phyloP scores from a whole-genome alignment of 139 green algal genomes.

The Volvox africanus region DNA sequence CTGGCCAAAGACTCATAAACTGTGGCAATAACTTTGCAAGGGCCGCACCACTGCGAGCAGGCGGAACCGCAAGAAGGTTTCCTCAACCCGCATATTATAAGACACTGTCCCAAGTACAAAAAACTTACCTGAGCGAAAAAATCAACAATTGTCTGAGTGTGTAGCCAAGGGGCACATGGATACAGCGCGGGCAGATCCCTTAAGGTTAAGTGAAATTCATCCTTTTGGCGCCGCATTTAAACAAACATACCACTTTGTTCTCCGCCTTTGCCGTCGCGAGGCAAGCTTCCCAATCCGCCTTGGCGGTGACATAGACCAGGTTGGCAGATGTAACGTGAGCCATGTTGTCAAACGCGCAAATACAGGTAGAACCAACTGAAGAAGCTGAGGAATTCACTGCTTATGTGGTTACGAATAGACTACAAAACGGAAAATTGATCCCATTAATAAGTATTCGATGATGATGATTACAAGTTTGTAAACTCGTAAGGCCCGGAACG shows the following conservation, averaged over 20 bases:
- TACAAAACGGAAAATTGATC: no score
- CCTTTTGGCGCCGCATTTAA: neutral
- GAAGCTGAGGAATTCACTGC: neutral
- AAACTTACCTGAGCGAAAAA: constrained; percentile 21
- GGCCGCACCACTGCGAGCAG: constrained; percentile 74
- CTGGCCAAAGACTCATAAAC: constrained; percentile 74
- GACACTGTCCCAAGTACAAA: neutral
- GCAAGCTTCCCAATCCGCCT: constrained; percentile 51
- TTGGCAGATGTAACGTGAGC: constrained; percentile 1
- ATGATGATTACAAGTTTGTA: no score
- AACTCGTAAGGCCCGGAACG: no score
- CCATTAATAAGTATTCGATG: no score
- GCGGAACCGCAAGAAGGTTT: neutral
- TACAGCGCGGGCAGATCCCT: neutral
- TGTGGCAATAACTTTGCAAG: constrained; percentile 86
- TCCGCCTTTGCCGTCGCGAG: constrained; percentile 32
- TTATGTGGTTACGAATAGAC: no score
- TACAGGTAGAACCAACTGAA: neutral
- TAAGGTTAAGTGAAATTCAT: neutral
- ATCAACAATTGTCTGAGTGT: neutral
- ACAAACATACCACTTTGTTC: constrained; percentile 48
- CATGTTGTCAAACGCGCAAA: neutral
- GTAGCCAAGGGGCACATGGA: neutral
- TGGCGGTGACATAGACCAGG: constrained; percentile 39
- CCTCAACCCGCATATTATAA: no score